These are phyloP conservation scores for Aspergillus tubingensis DNA, from an alignment of 2,329 filamentous ascomycete species.

Conservation along the genomic window DNA sequence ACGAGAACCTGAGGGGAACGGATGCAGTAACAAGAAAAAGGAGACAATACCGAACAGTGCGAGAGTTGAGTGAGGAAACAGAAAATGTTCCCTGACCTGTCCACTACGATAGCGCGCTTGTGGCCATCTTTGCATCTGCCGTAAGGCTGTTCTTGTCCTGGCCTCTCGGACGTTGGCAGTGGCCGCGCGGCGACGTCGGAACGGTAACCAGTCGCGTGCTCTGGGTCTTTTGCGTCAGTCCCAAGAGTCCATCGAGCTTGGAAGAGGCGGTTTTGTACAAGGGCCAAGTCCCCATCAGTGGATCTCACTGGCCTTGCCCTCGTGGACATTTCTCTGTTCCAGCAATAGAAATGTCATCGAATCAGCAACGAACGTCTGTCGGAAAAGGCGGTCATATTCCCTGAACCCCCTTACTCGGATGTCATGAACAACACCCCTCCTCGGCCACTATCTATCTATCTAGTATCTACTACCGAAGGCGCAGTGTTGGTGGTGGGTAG, in stretches of 20 bases:
- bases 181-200: constrained; percentile 18
- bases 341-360: neutral
- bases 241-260: neutral
- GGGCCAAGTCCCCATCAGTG: neutral
- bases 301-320: neutral
- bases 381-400: neutral
- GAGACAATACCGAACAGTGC: neutral
- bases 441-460: neutral
- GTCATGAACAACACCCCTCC: neutral
- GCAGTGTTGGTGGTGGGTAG: neutral
- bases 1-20: neutral
- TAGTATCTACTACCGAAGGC: neutral
- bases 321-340: neutral
- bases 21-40: neutral
- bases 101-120: neutral
- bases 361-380: neutral
- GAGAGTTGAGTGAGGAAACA: constrained; percentile 6
- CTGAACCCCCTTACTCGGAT: neutral
- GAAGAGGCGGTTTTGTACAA: neutral
- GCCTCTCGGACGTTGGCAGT: constrained; percentile 1
- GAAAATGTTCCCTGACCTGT: neutral
- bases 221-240: constrained; percentile 12
- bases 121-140: constrained; percentile 4
- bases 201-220: constrained; percentile 19
- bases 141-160: constrained; percentile 15